Evolutionary conservation across 1,284 basidiomycete species (phyloP), one percentile per base, ranked within the genome.

Genomic region (Schizophyllum amplum): DNA sequence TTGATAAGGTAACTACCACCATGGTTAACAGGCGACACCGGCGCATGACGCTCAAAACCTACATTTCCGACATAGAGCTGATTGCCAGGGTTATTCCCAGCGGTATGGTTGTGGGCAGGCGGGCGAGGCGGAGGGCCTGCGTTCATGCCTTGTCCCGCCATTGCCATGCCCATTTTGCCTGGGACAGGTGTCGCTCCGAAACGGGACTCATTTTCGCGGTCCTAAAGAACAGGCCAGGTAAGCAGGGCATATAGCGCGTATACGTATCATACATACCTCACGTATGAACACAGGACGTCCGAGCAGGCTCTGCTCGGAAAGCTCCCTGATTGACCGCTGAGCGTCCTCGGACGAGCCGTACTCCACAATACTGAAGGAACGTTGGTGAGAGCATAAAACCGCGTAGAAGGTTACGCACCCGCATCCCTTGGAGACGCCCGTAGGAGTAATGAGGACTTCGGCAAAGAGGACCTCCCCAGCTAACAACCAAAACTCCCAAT

Each of bases 401-500:
- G 21, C 57, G 54, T 23, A 24, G 24, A 13, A 53, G 24, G 46
- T 20, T n/a, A 82, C 93, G 75, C 68, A 96, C 94, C 94, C 94
- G 85, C 96, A 98, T 71, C 95, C 96, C 73, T 98, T 99, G 51
- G 94, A 97, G 62, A 95, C 85, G 57, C 96, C 96, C 47, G 92
- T 95, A 7, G 96, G 96, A 7, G 96, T 96, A 64, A 94, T 80
- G 67, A 99, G 84, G 63, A 99, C 94, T 83, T 99, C 96, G 79
- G 96, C 92, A 83, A 98, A 98, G 71, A 96, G 87, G 69, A 98
- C 94, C 79, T 95, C 90, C 77, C 92, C 92, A 87, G 90, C 92
- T 94, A 83, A 79, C 80, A 80, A 83, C 77, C 82, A 74, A 90
- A 85, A 87, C 80, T 82, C 83, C 84, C 84, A 81, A 87, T 89